Evolutionary conservation across 306 rosid genomes (phyloP), one percentile per base, ranked within the genome.

Genomic region (Ormosia emarginata): DNA sequence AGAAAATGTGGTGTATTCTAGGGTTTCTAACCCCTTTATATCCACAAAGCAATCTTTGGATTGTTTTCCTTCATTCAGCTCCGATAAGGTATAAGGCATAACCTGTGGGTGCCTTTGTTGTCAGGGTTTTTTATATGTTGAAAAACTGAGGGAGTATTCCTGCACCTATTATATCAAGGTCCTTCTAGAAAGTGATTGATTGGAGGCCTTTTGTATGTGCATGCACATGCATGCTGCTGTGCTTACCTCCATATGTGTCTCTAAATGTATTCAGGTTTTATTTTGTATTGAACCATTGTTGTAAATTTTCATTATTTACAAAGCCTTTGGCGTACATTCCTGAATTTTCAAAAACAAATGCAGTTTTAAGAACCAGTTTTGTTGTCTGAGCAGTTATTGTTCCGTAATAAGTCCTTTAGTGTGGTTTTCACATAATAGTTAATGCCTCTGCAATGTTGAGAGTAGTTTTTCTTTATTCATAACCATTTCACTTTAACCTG

Each of bases 31-130:
- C 59, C 63, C 79, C 30, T 46, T 86, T 56, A 49, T 85, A 69
- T 75, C 90, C 85, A 71, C 59, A 53, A 77, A 77, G 80, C 92
- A 75, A 80, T 81, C 87, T 47, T 44, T 70, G 85, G 85, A 78
- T 67, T 77, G 80, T 52, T 74, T 82, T 58, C 83, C 92, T 57
- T 50, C 81, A 24, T 74, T 83, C 69, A 79, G 74, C 85, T 75
- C 85, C 2, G 92, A 91, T 53, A 78, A 91, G 94, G 93, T 90
- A 79, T 67, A 73, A 74, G 72, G 79, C 66, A 82, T 78, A 64
- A 67, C 43, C 67, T 52, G 58, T 72, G 71, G 79, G 17, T 83
- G 73, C 80, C 82, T 47, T 77, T 74, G 17, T 41, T 86, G 67
- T 67, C 46, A 24, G 67, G 69, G 71, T 74, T 80, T 78, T 71